phyloP scores from a whole-genome alignment of 257 asterid genomes.

The Euphrasia confusa region DNA sequence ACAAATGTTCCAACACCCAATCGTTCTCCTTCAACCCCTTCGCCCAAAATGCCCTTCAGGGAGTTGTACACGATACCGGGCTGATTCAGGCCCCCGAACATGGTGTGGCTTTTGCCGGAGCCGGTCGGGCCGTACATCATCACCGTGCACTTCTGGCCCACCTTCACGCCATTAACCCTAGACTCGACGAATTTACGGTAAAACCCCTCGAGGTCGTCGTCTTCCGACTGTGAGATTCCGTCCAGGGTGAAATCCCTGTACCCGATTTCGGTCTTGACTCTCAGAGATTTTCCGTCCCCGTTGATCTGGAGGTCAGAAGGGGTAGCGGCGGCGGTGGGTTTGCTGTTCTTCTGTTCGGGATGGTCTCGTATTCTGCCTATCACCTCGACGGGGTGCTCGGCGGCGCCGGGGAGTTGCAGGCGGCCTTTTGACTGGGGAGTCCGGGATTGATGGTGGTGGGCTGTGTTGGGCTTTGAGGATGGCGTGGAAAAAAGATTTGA shows the following conservation, averaged over 20 bases:
- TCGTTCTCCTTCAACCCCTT: slow-evolving; percentile 42
- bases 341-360: slow-evolving; percentile 51
- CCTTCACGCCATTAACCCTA: slow-evolving; percentile 67
- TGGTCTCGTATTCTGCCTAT: slow-evolving; percentile 72
- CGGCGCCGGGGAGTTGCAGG: slow-evolving; percentile 43
- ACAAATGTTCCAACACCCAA: slow-evolving; percentile 63
- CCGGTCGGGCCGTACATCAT: slow-evolving; percentile 99
- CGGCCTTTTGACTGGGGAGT: slow-evolving; percentile 73
- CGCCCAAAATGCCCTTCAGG: slow-evolving; percentile 69
- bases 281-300: slow-evolving; percentile 47
- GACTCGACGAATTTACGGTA: slow-evolving; percentile 70
- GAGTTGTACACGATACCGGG: slow-evolving; percentile 87
- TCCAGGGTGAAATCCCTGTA: slow-evolving; percentile 76
- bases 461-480: slow-evolving; percentile 38
- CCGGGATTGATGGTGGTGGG: slow-evolving; percentile 37
- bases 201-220: slow-evolving; percentile 68
- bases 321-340: slow-evolving; percentile 4
- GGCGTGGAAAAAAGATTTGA: slow-evolving; percentile 46
- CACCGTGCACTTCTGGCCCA: slow-evolving; percentile 82
- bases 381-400: slow-evolving; percentile 86
- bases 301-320: slow-evolving; percentile 48
- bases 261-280: slow-evolving; percentile 73
- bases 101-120: slow-evolving; percentile 88
- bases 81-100: slow-evolving; percentile 74
- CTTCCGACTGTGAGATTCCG: slow-evolving; percentile 77